Evolutionary conservation across 257 asterid species (phyloP).

Genomic region (Anisodus acutangulus): DNA sequence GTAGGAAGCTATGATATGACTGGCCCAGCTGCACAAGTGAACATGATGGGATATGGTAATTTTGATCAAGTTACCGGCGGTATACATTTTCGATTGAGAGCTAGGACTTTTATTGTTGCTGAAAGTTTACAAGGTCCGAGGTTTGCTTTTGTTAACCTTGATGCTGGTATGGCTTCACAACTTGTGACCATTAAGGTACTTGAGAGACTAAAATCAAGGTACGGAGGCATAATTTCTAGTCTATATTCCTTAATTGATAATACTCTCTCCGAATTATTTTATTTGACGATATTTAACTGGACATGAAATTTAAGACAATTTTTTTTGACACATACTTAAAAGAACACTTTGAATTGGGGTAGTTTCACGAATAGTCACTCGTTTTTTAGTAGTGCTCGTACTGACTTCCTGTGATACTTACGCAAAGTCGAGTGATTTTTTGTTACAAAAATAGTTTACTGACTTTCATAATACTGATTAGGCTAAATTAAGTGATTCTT

Average conservation of each 20-base stretch:
- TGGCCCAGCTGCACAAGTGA: constrained; percentile 74
- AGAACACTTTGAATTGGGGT: too few relatives aligned
- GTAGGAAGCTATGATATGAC: constrained; percentile 70
- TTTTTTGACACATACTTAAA: neutral
- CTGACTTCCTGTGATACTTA: too few relatives aligned
- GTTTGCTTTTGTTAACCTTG: constrained; percentile 61
- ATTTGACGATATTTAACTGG: neutral
- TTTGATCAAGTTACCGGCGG: constrained; percentile 58
- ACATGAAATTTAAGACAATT: neutral
- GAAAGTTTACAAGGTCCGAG: constrained; percentile 43
- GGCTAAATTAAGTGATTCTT: too few relatives aligned
- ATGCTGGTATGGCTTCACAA: constrained; percentile 73
- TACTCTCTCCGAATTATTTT: neutral
- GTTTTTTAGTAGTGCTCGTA: too few relatives aligned
- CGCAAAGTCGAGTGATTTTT: too few relatives aligned
- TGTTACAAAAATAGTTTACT: too few relatives aligned
- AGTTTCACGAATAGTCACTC: too few relatives aligned
- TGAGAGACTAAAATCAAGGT: constrained; percentile 55
- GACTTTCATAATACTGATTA: too few relatives aligned
- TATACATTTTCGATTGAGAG: constrained; percentile 61
- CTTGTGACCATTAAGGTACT: constrained; percentile 65
- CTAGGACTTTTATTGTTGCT: constrained; percentile 55
- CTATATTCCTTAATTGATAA: too few relatives aligned
- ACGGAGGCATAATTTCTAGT: neutral
- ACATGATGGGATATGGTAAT: constrained; percentile 74